These are phyloP conservation scores for Colletotrichum brevisporum DNA, from an alignment of 2,329 filamentous ascomycete genomes.

Conservation along the genomic window DNA sequence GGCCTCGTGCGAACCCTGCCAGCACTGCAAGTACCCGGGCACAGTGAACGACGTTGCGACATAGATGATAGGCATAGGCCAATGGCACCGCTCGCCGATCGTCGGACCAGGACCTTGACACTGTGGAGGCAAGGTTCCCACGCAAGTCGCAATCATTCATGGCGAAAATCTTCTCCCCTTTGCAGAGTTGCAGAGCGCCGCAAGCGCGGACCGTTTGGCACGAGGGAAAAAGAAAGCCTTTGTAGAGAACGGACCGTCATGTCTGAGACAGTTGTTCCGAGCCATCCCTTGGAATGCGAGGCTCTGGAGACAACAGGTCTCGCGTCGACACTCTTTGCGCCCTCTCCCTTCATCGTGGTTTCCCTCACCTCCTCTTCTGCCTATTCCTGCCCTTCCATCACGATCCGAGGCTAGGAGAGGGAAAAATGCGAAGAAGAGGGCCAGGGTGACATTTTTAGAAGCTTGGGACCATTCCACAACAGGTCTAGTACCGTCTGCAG, in stretches of 20 bases:
- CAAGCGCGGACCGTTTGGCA: slow-evolving; percentile 21
- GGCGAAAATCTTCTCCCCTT: background rate
- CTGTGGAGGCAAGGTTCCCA: slow-evolving; percentile 4
- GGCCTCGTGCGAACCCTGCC: background rate
- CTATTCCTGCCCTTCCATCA: slow-evolving; percentile 22
- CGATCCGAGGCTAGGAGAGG: background rate
- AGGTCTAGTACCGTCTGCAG: slow-evolving; percentile 26
- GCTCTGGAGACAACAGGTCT: background rate
- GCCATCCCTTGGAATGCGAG: background rate
- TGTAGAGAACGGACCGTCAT: slow-evolving; percentile 23
- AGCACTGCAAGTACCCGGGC: background rate
- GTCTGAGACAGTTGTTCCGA: slow-evolving; percentile 16
- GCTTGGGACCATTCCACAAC: slow-evolving; percentile 24
- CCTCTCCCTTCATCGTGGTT: slow-evolving; percentile 12
- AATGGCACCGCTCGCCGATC: slow-evolving; percentile 12
- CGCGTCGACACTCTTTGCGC: background rate
- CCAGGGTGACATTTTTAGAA: slow-evolving; percentile 27
- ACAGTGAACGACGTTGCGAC: background rate
- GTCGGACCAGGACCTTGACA: slow-evolving; percentile 18
- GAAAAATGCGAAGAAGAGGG: slow-evolving; percentile 23
- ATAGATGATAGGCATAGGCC: background rate
- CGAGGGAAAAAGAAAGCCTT: slow-evolving; percentile 26
- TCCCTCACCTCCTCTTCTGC: slow-evolving; percentile 1
- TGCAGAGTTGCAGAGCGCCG: slow-evolving; percentile 9
- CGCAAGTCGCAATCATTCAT: background rate